Base-by-base conservation (phyloP, 768 basidiomycete species). In the Boletellus ananas region DNA sequence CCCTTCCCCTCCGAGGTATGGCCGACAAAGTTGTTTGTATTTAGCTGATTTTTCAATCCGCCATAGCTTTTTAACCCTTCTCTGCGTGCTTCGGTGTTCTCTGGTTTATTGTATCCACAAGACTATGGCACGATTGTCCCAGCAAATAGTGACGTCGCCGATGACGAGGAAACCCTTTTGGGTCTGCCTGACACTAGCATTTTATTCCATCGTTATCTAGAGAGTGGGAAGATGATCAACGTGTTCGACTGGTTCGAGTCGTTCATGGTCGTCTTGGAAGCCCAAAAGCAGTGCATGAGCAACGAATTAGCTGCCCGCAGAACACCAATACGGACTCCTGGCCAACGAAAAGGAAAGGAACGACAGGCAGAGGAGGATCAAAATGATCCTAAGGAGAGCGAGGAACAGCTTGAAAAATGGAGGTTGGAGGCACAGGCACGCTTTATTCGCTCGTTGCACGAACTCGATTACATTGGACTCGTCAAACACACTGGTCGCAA, bases 171-270 rank as follows among this genome's bases (percentile, higher is more conserved):
- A 16, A 50, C 66, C 2, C 58, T 83, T 6, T 78, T 74, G 72
- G 72, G 78, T 40, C 74, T 87, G 36, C 84, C 88, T 0, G 90
- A 93, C 57, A 84, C 80, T 2, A 84, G 80, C 58, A 86, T 92
- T 50, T 71, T 92, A 13, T 89, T 92, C 71, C 72, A 71, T 41
- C 76, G 88, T 18, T 93, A 90, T 67, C 73, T 84, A 37, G 84
- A 90, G 58, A 85, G 86, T 41, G 88, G 87, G 39, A 84, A 78
- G 69, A 79, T 87, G 79, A 81, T 93, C 67, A 93, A 93, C 61
- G 77, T 90, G 2, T 91, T 87, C 63, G 91, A 94, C 65, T 92
- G 90, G 91, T 91, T 83, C 59, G 83, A 88, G 57, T 79, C 85
- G 20, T 94, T 93, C 64, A 75, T 79, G 29, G 65, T 74, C 18